Conservation (phyloP, 1,284 basidiomycete genomes). For the Apiotrichum domesticum region DNA sequence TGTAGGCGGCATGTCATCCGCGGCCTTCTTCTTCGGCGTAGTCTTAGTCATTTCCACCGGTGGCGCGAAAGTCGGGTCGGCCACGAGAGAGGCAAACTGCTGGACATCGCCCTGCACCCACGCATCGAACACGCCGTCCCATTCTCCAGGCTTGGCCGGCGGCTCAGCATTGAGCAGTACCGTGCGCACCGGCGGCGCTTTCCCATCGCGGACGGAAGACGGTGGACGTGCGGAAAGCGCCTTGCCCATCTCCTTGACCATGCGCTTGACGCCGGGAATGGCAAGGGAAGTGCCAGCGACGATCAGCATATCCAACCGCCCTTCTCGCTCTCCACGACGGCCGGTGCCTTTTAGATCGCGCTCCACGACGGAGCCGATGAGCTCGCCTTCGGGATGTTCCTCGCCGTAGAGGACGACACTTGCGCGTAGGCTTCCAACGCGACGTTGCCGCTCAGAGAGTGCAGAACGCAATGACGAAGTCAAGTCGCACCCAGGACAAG, state of each 20-base stretch:
- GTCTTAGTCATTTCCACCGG: not conserved
- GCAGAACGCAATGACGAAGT: conserved; percentile 64
- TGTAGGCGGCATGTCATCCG: not conserved
- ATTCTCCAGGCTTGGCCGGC: conserved; percentile 74
- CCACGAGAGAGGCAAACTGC: conserved; percentile 54
- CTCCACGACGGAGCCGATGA: conserved; percentile 70
- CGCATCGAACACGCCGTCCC: conserved; percentile 85
- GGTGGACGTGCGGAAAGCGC: conserved; percentile 52
- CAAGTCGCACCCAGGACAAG: conserved; percentile 71
- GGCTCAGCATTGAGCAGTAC: conserved; percentile 87
- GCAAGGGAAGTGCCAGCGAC: conserved; percentile 86
- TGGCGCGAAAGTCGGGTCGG: conserved; percentile 9
- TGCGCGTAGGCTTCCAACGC: conserved; percentile 73
- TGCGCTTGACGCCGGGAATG: conserved; percentile 86
- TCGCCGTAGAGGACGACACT: conserved; percentile 90
- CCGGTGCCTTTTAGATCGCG: conserved; percentile 62
- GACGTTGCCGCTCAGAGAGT: conserved; percentile 71
- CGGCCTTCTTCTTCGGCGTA: conserved; percentile 1
- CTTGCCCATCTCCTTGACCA: conserved; percentile 85
- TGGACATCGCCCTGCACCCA: conserved; percentile 90
- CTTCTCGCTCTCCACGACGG: conserved; percentile 33
- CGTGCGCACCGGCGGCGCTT: conserved; percentile 55
- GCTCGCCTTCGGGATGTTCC: conserved; percentile 77
- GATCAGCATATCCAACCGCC: conserved; percentile 62
- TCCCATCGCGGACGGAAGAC: conserved; percentile 13